phyloP scores from a whole-genome alignment of 108 stramenopile genomes.

The Mayamaea pseudoterrestris region DNA sequence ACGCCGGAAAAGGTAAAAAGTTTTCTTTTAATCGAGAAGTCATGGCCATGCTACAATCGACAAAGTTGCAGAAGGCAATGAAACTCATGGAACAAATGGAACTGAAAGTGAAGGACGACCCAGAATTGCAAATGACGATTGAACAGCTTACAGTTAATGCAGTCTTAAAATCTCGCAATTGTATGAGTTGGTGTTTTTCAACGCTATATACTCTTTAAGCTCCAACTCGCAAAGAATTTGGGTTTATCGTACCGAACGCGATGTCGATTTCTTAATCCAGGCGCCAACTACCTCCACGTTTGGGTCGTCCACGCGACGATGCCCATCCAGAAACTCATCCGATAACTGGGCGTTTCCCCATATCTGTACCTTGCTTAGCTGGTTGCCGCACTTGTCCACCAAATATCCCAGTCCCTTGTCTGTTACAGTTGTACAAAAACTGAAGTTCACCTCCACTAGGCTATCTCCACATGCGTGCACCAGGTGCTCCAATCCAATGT shows the following conservation, averaged over 20 bases:
- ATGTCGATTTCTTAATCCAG: constrained; percentile 83
- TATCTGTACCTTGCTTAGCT: constrained; percentile 45
- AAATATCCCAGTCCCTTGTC: constrained; percentile 74
- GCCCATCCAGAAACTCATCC: constrained; percentile 73
- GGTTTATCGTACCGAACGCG: constrained; percentile 23
- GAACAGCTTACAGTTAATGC: constrained; percentile 26
- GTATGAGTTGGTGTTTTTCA: too few relatives aligned
- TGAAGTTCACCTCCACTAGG: constrained; percentile 51
- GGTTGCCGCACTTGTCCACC: constrained; percentile 37
- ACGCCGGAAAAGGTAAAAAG: constrained; percentile 32
- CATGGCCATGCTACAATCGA: constrained; percentile 33
- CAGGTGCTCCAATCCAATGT: constrained; percentile 48
- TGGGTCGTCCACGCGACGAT: constrained; percentile 47
- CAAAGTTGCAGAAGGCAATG: constrained; percentile 58
- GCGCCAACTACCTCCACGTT: constrained; percentile 58
- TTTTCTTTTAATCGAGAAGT: constrained; percentile 40
- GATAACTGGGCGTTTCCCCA: constrained; percentile 77
- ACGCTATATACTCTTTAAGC: background rate
- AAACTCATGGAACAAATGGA: constrained; percentile 36
- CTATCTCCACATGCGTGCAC: constrained; percentile 38
- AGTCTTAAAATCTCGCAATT: too few relatives aligned
- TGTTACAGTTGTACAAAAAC: constrained; percentile 49
- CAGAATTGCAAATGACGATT: constrained; percentile 33
- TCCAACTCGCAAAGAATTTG: background rate
- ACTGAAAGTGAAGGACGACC: constrained; percentile 28